Conservation (phyloP, 176 grass and related monocot species). For the Guadua angustifolia region DNA sequence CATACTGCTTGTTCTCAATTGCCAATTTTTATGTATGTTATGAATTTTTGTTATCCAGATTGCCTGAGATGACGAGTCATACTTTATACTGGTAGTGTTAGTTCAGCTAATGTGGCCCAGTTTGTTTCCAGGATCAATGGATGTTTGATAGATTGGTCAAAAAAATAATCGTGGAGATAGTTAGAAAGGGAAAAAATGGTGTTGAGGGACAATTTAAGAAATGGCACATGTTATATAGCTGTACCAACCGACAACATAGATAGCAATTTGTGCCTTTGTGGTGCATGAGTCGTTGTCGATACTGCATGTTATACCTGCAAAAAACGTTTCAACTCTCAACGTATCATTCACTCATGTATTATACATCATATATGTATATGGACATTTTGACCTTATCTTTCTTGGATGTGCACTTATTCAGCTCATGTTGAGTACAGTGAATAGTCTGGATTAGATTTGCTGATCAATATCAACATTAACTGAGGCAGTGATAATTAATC, state of each 20-base stretch:
- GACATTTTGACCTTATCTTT: too few species aligned
- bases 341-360: background rate
- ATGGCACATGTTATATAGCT: background rate
- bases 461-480: too few species aligned
- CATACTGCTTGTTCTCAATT: slow-evolving; percentile 18
- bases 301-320: slow-evolving; percentile 3
- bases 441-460: too few species aligned
- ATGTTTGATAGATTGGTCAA: slow-evolving; percentile 32
- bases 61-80: too few species aligned
- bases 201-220: background rate
- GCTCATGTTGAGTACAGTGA: too few species aligned
- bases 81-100: too few species aligned
- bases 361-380: too few species aligned
- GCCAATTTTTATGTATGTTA: slow-evolving; percentile 4
- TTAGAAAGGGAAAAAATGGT: background rate
- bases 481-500: too few species aligned
- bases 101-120: too few species aligned
- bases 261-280: slow-evolving; percentile 5
- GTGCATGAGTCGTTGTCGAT: background rate
- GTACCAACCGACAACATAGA: background rate
- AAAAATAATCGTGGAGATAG: background rate
- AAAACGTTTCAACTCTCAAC: background rate
- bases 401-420: too few species aligned
- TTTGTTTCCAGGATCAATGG: background rate
- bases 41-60: slow-evolving; percentile 16